phyloP scores from a whole-genome alignment of 164 flowering plant species.

The Chimonanthus praecox region DNA sequence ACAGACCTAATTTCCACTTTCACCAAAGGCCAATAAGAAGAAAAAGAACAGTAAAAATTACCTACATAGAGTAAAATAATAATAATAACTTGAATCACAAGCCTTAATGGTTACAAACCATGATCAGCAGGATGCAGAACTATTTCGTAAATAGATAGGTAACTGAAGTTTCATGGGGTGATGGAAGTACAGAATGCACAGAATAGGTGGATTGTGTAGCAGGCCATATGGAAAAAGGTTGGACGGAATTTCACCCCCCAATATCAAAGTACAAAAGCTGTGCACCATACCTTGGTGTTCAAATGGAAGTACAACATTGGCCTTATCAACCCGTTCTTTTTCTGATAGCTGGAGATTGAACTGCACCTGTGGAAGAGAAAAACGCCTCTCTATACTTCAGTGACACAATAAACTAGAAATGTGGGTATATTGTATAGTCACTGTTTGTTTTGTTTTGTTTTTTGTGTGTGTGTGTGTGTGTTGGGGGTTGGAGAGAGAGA shows the following conservation, averaged over 20 bases:
- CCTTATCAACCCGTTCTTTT: slow-evolving; percentile 70
- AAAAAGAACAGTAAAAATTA: too few relatives aligned
- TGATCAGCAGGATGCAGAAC: too few relatives aligned
- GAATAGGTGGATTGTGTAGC: too few relatives aligned
- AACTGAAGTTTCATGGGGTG: too few relatives aligned
- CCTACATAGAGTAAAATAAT: too few relatives aligned
- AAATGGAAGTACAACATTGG: slow-evolving; percentile 93
- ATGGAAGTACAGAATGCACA: too few relatives aligned
- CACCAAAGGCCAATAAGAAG: too few relatives aligned
- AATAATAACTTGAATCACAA: too few relatives aligned
- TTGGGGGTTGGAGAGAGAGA: background rate
- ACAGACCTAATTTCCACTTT: background rate
- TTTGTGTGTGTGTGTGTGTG: background rate
- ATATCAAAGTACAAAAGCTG: background rate
- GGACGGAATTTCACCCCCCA: too few relatives aligned
- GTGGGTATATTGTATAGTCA: background rate
- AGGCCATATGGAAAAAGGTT: too few relatives aligned
- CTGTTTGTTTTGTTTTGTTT: background rate
- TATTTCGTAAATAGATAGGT: too few relatives aligned
- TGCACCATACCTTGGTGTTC: slow-evolving; percentile 80
- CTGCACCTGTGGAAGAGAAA: slow-evolving; percentile 53
- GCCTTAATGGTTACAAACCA: too few relatives aligned
- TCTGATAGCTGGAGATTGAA: slow-evolving; percentile 83
- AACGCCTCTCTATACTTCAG: background rate
- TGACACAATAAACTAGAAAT: background rate